These are phyloP conservation scores for Neonectria hederae DNA, from an alignment of 2,329 filamentous ascomycete species.

Conservation along the genomic window DNA sequence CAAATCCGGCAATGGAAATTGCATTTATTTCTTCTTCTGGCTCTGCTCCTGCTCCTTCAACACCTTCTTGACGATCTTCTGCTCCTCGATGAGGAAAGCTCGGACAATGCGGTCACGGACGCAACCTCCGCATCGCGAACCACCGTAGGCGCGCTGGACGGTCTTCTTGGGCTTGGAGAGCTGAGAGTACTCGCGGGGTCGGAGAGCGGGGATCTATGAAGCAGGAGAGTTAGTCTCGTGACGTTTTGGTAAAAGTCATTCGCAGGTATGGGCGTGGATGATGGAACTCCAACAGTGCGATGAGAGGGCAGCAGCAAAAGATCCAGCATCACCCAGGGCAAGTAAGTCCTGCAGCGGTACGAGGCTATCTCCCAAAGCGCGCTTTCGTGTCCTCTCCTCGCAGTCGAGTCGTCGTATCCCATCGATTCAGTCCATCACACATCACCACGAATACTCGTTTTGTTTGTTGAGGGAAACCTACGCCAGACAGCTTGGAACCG, in stretches of 20 bases:
- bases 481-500: conserved; percentile 94
- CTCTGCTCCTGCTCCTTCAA: conserved; percentile 94
- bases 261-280: conserved; percentile 14
- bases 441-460: conserved; percentile 26
- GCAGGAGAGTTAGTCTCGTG: conserved; percentile 27
- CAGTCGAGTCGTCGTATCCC: conserved; percentile 12
- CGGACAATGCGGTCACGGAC: conserved; percentile 98
- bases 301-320: not conserved
- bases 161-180: conserved; percentile 99
- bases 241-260: conserved; percentile 13
- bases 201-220: conserved; percentile 87
- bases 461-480: conserved; percentile 67
- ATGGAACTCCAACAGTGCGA: conserved; percentile 10
- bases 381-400: conserved; percentile 1
- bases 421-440: conserved; percentile 26
- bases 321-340: not conserved
- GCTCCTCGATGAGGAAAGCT: conserved; percentile 99
- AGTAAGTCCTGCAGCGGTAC: not conserved
- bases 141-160: conserved; percentile 97
- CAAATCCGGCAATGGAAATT: conserved; percentile 46
- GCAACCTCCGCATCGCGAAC: conserved; percentile 98
- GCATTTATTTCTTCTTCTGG: conserved; percentile 74
- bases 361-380: not conserved
- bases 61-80: conserved; percentile 99
- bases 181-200: conserved; percentile 96